Evolutionary conservation across 805 yeast species (phyloP).

Genomic region (Candida sakaeoensis): DNA sequence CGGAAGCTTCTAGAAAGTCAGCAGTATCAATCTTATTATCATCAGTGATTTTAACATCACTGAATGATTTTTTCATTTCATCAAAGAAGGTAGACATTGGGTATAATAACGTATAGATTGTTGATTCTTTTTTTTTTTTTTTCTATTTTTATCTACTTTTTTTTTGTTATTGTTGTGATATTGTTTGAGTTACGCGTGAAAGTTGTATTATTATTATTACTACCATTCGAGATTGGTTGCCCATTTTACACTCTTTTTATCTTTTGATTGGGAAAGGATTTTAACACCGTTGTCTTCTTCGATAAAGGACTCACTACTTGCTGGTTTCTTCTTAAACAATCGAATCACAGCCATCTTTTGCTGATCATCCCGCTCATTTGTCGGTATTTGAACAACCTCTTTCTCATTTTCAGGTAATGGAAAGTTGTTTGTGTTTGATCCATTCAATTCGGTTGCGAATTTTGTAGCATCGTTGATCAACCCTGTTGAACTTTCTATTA

Average conservation of each 20-base stretch:
- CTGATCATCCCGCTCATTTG: slow-evolving; percentile 21
- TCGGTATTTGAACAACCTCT: slow-evolving; percentile 60
- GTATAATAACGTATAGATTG: background rate
- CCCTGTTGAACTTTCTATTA: slow-evolving; percentile 64
- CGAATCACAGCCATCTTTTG: slow-evolving; percentile 40
- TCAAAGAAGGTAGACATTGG: slow-evolving; percentile 77
- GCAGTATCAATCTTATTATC: slow-evolving; percentile 64
- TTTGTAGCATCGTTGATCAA: slow-evolving; percentile 59
- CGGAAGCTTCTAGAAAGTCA: slow-evolving; percentile 78
- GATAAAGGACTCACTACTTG: background rate
- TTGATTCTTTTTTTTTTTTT: background rate
- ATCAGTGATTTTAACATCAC: slow-evolving; percentile 61
- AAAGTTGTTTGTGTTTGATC: slow-evolving; percentile 58
- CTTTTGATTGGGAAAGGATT: slow-evolving; percentile 14
- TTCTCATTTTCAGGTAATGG: slow-evolving; percentile 55
- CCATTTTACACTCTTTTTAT: slow-evolving; percentile 23
- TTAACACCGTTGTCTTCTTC: slow-evolving; percentile 19
- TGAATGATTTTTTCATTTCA: slow-evolving; percentile 67
- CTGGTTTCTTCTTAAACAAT: slow-evolving; percentile 17
- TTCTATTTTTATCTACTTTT: slow-evolving; percentile 1
- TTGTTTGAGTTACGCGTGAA: background rate
- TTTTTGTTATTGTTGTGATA: too few relatives aligned
- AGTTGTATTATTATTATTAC: slow-evolving; percentile 5
- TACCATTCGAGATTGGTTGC: slow-evolving; percentile 36
- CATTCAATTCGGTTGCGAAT: slow-evolving; percentile 66